Evolutionary conservation across 163 green algal species (phyloP), one percentile per base, ranked within the genome.

Genomic region (Chlamydomonas reinhardtii): DNA sequence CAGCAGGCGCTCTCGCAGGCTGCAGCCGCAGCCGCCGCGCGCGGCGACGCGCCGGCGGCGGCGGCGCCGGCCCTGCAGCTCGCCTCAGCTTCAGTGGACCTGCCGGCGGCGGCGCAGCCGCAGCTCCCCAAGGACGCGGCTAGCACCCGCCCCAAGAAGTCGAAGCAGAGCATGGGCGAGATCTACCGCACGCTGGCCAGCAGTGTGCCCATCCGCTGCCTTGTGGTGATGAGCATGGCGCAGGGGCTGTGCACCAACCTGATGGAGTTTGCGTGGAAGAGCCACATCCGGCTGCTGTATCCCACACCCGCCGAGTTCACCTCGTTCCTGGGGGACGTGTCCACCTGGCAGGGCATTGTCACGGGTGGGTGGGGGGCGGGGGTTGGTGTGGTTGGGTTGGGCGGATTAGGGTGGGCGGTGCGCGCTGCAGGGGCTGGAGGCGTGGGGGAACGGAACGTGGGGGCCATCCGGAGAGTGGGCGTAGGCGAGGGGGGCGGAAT

Each of bases 191-290:
- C 97, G 73, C 91, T 99, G 71, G 86, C 89, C 0, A 79, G 82
- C 17, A 96, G 93, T 2, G 90, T 94, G 31, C 92, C 97, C 81
- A 98, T 99, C 69, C 94, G 94, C 62, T 98, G 93, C 91, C 92
- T 99, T 72, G 96, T 95, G 19, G 81, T 98, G 22, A 98, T 99
- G 96, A 94, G 91, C 3, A 69, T 97, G 59, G 92, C 94, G 2
- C 81, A 91, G 70, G 89, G 89, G 15, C 87, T 95, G 68, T 95
- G 87, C 90, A 95, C 92, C 82, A 97, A 92, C 74, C 88, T 98
- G 27, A 94, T 99, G 85, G 96, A 99, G 89, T 95, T 98, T 82
- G 93, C 96, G 0, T 99, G 96, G 96, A 99, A 99, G 93, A 93
- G 92, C 78, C 95, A 99, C 90, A 94, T 99, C 73, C 91, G 97